Conservation (phyloP, 176 grass and related monocot genomes). For the Raddia guianensis region DNA sequence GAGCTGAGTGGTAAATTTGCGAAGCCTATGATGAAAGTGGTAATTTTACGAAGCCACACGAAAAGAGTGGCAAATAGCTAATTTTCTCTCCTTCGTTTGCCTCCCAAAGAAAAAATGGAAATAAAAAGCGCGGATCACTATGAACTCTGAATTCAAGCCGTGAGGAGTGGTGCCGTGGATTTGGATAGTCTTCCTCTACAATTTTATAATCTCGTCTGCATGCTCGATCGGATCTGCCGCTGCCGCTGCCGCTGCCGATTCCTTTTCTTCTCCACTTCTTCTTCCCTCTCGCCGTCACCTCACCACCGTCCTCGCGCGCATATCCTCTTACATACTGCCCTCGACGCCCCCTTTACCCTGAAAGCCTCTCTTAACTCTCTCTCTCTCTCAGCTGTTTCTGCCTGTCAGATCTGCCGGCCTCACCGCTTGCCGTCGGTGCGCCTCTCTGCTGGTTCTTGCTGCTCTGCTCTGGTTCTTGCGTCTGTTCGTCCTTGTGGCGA, state of each 20-base stretch:
- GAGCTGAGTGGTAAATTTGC: no score
- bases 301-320: neutral
- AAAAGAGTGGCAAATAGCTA: no score
- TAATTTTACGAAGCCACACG: no score
- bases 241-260: neutral
- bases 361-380: no score
- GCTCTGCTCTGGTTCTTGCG: neutral
- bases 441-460: neutral
- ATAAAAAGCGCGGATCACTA: neutral
- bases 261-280: neutral
- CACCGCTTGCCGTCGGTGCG: neutral
- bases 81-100: neutral
- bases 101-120: neutral
- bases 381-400: neutral
- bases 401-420: slow-evolving; percentile 2
- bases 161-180: neutral
- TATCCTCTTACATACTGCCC: no score
- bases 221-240: slow-evolving; percentile 19
- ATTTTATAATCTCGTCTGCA: neutral
- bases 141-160: no score
- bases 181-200: neutral
- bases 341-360: neutral
- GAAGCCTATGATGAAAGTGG: no score
- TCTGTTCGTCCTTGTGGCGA: neutral
- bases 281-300: neutral